Percentiles rank a stretch among this genome's conserved stretches.
These are phyloP conservation scores for Maudiozyma bulderi DNA, from an alignment of 805 yeast species.

Conservation along the genomic window DNA sequence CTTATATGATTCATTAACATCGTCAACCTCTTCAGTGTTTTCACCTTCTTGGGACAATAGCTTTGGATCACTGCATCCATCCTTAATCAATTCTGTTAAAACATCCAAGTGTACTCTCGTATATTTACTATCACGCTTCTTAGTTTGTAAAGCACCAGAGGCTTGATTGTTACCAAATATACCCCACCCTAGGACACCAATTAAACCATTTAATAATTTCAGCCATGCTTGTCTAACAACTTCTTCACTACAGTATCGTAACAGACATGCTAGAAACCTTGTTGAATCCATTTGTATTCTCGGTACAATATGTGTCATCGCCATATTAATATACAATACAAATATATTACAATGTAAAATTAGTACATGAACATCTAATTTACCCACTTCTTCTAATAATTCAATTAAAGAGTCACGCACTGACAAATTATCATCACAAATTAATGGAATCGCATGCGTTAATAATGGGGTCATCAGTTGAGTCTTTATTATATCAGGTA, in stretches of 20 bases:
- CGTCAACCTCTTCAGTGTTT: background rate
- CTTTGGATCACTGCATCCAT: constrained; percentile 28
- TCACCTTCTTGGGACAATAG: background rate
- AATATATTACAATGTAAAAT: constrained; percentile 51
- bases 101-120: constrained; percentile 31
- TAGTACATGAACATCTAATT: constrained; percentile 43
- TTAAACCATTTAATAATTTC: constrained; percentile 56
- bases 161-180: constrained; percentile 13
- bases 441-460: constrained; percentile 24
- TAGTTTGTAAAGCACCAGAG: constrained; percentile 15
- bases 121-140: constrained; percentile 16
- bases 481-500: constrained; percentile 36
- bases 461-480: constrained; percentile 25
- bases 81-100: constrained; percentile 34
- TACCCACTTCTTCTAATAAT: constrained; percentile 40
- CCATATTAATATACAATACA: constrained; percentile 71
- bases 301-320: constrained; percentile 86
- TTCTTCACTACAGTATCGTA: constrained; percentile 46
- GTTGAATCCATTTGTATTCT: constrained; percentile 70
- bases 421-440: constrained; percentile 48
- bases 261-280: constrained; percentile 48
- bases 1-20: background rate
- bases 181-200: constrained; percentile 71
- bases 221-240: constrained; percentile 57
- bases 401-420: constrained; percentile 53